These are phyloP conservation scores for Puccinia sorghi DNA, from an alignment of 1,284 basidiomycete species.

Conservation along the genomic window DNA sequence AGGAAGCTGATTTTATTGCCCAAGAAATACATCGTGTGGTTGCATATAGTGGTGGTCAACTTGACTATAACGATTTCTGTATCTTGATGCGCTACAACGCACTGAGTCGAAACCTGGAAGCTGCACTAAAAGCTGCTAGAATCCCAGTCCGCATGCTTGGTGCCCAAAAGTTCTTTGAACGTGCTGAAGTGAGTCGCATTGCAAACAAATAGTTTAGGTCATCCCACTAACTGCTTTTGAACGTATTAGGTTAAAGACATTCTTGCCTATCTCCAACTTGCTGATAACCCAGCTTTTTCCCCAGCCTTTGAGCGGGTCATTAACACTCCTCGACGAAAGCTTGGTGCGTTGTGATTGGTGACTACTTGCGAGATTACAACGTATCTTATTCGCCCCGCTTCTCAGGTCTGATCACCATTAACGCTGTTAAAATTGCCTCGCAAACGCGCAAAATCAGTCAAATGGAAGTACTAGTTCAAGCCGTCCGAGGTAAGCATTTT, in stretches of 20 bases:
- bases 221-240: not conserved
- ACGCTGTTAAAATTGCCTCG: conserved; percentile 66
- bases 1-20: conserved; percentile 73
- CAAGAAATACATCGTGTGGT: conserved; percentile 76
- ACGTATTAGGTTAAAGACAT: conserved; percentile 71
- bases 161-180: conserved; percentile 84
- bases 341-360: conserved; percentile 67
- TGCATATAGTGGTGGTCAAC: conserved; percentile 70
- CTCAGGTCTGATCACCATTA: conserved; percentile 60
- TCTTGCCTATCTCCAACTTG: conserved; percentile 79
- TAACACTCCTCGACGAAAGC: conserved; percentile 72
- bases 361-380: not conserved
- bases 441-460: conserved; percentile 64
- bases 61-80: conserved; percentile 75
- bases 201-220: not conserved
- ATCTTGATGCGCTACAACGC: conserved; percentile 82
- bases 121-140: conserved; percentile 71
- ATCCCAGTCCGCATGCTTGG: conserved; percentile 77
- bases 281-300: conserved; percentile 76
- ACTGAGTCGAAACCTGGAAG: conserved; percentile 75
- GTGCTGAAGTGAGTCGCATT: conserved; percentile 65
- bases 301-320: conserved; percentile 77
- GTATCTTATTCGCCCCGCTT: conserved; percentile 12
- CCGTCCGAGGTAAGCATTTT: conserved; percentile 64
- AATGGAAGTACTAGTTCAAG: conserved; percentile 67